Percentiles rank a stretch among this genome's conserved stretches.
phyloP scores from a whole-genome alignment of 768 basidiomycete genomes.

The Suillus bovinus region DNA sequence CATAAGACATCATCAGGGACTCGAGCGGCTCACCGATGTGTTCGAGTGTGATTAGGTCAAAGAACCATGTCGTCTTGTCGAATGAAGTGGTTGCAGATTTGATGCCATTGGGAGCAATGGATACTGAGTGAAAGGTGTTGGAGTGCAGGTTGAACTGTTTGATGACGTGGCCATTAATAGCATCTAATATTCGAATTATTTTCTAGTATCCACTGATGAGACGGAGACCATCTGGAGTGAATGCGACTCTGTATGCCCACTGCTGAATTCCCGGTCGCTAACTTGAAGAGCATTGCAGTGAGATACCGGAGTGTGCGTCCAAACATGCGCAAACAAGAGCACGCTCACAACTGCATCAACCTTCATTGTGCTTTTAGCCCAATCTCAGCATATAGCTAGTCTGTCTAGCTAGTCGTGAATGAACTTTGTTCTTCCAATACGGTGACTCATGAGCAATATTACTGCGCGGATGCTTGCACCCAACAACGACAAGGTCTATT shows the following conservation, averaged over 20 bases:
- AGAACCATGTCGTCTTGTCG: neutral
- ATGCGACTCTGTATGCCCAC: neutral
- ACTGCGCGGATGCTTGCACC: no score
- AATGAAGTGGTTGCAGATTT: neutral
- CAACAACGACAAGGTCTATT: no score
- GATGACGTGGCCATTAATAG: neutral
- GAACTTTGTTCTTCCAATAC: no score
- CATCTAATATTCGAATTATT: neutral
- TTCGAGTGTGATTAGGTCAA: neutral
- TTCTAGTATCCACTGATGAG: neutral
- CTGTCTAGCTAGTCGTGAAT: no score
- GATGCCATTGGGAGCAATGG: neutral
- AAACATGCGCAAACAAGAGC: no score
- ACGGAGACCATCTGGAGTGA: neutral
- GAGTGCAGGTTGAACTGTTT: neutral
- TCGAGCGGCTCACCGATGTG: neutral
- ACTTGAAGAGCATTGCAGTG: no score
- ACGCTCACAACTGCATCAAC: no score
- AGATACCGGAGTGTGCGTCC: no score
- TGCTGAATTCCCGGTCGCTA: no score
- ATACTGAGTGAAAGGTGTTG: accelerated
- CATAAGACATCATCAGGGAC: accelerated
- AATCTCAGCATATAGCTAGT: no score
- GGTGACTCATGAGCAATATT: no score
- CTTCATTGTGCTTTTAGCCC: no score